Percentiles rank a stretch among this genome's conserved stretches.
Conservation (phyloP, 768 basidiomycete genomes). For the Asterophora parasitica region DNA sequence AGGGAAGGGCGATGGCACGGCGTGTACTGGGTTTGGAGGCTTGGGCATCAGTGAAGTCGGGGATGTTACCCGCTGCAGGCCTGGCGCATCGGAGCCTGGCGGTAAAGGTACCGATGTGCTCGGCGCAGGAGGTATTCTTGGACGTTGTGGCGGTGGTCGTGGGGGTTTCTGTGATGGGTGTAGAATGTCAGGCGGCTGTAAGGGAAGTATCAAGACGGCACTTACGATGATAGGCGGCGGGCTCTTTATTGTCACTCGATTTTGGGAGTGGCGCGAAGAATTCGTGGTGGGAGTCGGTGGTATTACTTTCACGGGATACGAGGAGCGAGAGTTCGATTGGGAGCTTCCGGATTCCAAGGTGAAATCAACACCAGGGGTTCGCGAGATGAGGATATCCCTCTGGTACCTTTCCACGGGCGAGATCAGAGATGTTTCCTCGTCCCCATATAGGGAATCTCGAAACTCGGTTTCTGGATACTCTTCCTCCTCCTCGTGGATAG, state of each 20-base stretch:
- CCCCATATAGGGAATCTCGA: constrained; percentile 2
- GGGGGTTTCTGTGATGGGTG: neutral
- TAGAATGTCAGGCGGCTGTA: neutral
- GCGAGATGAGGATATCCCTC: constrained; percentile 16
- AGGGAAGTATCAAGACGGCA: neutral
- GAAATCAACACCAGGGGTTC: constrained; percentile 10
- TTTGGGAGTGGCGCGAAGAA: constrained; percentile 7
- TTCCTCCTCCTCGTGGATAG: constrained; percentile 17
- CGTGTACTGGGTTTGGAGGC: constrained; percentile 2
- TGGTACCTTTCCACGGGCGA: constrained; percentile 5
- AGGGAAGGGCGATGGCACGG: neutral
- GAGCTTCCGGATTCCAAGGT: constrained; percentile 16
- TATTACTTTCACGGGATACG: constrained; percentile 14
- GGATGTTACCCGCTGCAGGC: neutral
- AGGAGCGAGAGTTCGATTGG: constrained; percentile 2
- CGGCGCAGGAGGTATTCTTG: constrained; percentile 16
- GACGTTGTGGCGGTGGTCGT: constrained; percentile 3
- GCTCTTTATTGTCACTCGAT: neutral
- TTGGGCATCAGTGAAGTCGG: neutral
- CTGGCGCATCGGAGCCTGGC: constrained; percentile 1
- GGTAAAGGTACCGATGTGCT: constrained; percentile 14
- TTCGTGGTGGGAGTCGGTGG: constrained; percentile 19
- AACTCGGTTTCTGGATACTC: neutral
- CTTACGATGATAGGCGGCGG: neutral
- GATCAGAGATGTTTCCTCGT: constrained; percentile 16